phyloP scores from a whole-genome alignment of 805 yeast species.

The Ogataea populi-albae region DNA sequence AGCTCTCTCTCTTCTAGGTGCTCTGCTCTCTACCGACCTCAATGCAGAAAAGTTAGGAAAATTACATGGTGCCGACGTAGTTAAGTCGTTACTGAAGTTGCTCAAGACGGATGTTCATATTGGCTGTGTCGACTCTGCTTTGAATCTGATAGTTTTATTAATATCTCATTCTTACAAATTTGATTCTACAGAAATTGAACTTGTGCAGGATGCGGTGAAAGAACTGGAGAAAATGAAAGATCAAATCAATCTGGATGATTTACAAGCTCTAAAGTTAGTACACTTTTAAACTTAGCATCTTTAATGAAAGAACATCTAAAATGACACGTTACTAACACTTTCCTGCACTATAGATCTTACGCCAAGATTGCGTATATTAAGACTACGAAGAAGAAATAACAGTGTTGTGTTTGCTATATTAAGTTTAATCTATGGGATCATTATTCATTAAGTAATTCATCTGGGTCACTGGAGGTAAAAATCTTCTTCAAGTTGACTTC shows the following conservation, averaged over 20 bases:
- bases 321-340: constrained; percentile 5
- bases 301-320: constrained; percentile 1
- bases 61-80: constrained; percentile 37
- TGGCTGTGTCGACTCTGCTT: constrained; percentile 55
- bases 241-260: constrained; percentile 54
- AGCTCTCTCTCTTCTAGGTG: constrained; percentile 44
- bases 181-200: constrained; percentile 38
- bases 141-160: constrained; percentile 49
- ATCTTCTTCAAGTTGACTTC: constrained; percentile 47
- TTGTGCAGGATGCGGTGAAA: constrained; percentile 36
- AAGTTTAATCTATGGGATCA: no score
- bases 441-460: constrained; percentile 33
- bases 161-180: constrained; percentile 45
- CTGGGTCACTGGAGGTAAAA: constrained; percentile 50
- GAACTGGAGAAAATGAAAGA: constrained; percentile 43
- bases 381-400: constrained; percentile 15
- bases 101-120: constrained; percentile 38
- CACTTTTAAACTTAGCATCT: constrained; percentile 5
- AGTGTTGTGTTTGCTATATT: not conserved
- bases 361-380: constrained; percentile 35
- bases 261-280: constrained; percentile 46
- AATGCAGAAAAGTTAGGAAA: constrained; percentile 38
- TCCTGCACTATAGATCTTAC: constrained; percentile 29
- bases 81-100: constrained; percentile 32
- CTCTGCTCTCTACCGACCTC: constrained; percentile 54